phyloP scores from a whole-genome alignment of 2,329 filamentous ascomycete species.

The Fusarium nanum region DNA sequence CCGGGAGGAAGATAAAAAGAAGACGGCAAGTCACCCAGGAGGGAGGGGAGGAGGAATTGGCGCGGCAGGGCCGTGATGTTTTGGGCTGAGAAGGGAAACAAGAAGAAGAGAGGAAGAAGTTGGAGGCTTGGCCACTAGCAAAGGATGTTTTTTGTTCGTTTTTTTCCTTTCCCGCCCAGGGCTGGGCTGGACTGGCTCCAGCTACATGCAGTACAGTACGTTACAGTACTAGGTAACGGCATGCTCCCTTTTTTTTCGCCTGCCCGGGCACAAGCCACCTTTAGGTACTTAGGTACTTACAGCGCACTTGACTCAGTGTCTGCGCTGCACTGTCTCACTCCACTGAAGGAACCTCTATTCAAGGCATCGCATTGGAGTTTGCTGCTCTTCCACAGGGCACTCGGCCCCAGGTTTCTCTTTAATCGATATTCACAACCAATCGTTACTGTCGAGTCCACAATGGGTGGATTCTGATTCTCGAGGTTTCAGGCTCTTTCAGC shows the following conservation, averaged over 20 bases:
- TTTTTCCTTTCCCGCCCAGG: slow-evolving; percentile 26
- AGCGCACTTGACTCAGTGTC: slow-evolving; percentile 35
- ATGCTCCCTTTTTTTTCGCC: slow-evolving; percentile 28
- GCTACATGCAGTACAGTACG: background rate
- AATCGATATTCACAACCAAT: background rate
- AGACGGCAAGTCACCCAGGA: slow-evolving; percentile 56
- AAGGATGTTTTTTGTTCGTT: slow-evolving; percentile 41
- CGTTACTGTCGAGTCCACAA: slow-evolving; percentile 3
- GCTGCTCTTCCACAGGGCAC: slow-evolving; percentile 3
- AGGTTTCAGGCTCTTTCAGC: slow-evolving; percentile 13
- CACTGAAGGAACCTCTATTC: slow-evolving; percentile 6
- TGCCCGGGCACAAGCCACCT: slow-evolving; percentile 28
- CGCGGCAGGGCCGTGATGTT: slow-evolving; percentile 58
- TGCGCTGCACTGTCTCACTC: slow-evolving; percentile 18
- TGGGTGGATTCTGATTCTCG: background rate
- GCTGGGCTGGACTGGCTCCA: slow-evolving; percentile 1
- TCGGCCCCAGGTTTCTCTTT: slow-evolving; percentile 7
- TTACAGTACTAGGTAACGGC: background rate
- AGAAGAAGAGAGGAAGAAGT: slow-evolving; percentile 40
- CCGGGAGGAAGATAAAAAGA: slow-evolving; percentile 50
- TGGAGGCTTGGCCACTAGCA: slow-evolving; percentile 34
- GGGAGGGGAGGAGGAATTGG: slow-evolving; percentile 52
- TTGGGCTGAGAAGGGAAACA: slow-evolving; percentile 46
- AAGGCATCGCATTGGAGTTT: background rate
- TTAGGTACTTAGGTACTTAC: background rate